Conservation (phyloP, 768 basidiomycete genomes). For the Pholiota microspora region DNA sequence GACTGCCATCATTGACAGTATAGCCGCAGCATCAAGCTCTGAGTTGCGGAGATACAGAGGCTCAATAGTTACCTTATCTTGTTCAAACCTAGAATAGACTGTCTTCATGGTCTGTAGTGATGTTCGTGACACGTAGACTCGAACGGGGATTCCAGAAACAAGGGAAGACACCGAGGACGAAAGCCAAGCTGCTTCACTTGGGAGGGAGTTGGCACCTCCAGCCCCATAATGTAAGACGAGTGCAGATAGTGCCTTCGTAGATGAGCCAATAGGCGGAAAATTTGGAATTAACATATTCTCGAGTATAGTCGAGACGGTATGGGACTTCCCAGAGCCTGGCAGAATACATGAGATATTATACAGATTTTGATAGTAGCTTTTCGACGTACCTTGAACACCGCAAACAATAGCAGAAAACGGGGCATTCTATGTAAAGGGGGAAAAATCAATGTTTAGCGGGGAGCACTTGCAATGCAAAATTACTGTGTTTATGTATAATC, state of each 20-base stretch:
- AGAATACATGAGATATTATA: not conserved
- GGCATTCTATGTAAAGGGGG: slow-evolving; percentile 47
- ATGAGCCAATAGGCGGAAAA: slow-evolving; percentile 44
- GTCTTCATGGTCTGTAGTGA: slow-evolving; percentile 59
- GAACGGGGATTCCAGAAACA: slow-evolving; percentile 32
- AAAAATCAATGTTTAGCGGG: not conserved
- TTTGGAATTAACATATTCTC: slow-evolving; percentile 69
- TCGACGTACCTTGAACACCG: slow-evolving; percentile 54
- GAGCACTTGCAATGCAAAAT: slow-evolving; percentile 10
- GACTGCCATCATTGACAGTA: slow-evolving; percentile 75
- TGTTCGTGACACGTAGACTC: slow-evolving; percentile 60
- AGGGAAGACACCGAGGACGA: slow-evolving; percentile 31
- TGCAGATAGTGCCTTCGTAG: slow-evolving; percentile 56
- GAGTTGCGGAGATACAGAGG: slow-evolving; percentile 53
- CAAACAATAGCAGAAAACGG: slow-evolving; percentile 77
- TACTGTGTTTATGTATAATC: slow-evolving; percentile 71
- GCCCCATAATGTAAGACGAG: slow-evolving; percentile 72
- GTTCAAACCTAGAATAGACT: slow-evolving; percentile 54
- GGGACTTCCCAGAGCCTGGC: slow-evolving; percentile 69
- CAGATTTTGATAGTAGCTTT: not conserved
- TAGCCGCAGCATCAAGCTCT: slow-evolving; percentile 67
- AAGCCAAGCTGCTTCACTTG: slow-evolving; percentile 68
- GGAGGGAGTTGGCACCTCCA: slow-evolving; percentile 53
- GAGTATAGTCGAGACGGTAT: slow-evolving; percentile 64
- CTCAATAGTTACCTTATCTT: slow-evolving; percentile 45